Percentiles rank a stretch among this genome's conserved stretches.
These are phyloP conservation scores for Larix kaempferi DNA, from an alignment of 75 land plant species.

Conservation along the genomic window DNA sequence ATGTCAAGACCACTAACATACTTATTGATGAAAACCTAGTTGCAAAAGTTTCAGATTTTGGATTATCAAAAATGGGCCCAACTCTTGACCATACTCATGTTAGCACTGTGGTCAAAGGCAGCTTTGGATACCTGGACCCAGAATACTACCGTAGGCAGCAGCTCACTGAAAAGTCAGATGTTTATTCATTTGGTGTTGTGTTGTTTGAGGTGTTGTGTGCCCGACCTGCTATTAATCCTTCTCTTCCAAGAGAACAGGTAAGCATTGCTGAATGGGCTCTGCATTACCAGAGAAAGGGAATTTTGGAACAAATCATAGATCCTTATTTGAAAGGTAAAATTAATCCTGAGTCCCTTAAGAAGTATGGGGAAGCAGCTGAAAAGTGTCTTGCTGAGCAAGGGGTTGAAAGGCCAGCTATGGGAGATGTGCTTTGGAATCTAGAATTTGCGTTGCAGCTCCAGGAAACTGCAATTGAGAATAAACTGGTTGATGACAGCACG, in stretches of 20 bases:
- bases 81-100: constrained; percentile 54
- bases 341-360: constrained; percentile 24
- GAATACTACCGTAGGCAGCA: constrained; percentile 52
- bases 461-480: constrained; percentile 24
- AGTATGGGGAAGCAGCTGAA: constrained; percentile 40
- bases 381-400: constrained; percentile 42
- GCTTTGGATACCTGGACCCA: constrained; percentile 50
- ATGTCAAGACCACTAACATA: constrained; percentile 79
- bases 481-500: constrained; percentile 7
- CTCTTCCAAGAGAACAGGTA: constrained; percentile 48
- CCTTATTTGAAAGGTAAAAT: constrained; percentile 28
- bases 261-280: constrained; percentile 58
- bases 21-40: constrained; percentile 62
- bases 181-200: constrained; percentile 54
- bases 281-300: constrained; percentile 41
- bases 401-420: constrained; percentile 40
- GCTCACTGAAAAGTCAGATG: constrained; percentile 54
- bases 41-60: constrained; percentile 77
- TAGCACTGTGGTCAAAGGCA: constrained; percentile 57
- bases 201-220: constrained; percentile 52
- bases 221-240: constrained; percentile 43
- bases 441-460: constrained; percentile 46
- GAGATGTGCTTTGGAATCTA: constrained; percentile 50
- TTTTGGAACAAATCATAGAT: constrained; percentile 36
- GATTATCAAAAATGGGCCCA: constrained; percentile 66